phyloP scores from a whole-genome alignment of 352 stramenopile genomes.

The Paralagenidium karlingii region DNA sequence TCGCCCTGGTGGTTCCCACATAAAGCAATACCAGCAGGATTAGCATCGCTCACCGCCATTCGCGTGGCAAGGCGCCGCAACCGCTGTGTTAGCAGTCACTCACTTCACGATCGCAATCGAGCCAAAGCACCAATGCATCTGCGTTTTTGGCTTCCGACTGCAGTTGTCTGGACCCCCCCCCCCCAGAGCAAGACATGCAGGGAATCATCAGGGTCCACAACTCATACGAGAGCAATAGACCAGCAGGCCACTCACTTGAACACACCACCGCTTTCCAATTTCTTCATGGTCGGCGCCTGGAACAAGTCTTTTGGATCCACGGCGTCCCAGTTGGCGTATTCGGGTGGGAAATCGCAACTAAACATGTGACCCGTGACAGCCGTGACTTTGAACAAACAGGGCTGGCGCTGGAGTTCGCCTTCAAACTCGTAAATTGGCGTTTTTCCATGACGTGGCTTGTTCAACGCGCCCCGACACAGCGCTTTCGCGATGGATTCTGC shows the following conservation, averaged over 20 bases:
- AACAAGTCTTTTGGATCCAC: constrained; percentile 64
- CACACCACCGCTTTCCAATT: constrained; percentile 16
- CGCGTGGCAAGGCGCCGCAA: too few species aligned
- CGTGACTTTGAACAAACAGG: constrained; percentile 30
- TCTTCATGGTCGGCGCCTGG: constrained; percentile 46
- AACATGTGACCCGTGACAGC: constrained; percentile 73
- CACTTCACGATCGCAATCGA: constrained; percentile 85
- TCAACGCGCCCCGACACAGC: constrained; percentile 8
- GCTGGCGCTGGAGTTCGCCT: constrained; percentile 15
- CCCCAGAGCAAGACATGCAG: background rate
- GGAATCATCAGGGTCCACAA: too few species aligned
- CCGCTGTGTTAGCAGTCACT: too few species aligned
- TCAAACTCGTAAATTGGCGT: constrained; percentile 43
- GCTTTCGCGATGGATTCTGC: constrained; percentile 36
- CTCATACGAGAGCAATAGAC: too few species aligned
- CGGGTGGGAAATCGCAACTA: constrained; percentile 53
- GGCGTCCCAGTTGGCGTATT: constrained; percentile 66
- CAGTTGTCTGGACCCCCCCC: constrained; percentile 16
- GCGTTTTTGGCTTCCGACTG: constrained; percentile 22
- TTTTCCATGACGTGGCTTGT: constrained; percentile 15
- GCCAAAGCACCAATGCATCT: constrained; percentile 75
- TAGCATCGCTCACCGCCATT: background rate
- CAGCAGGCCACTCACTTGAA: constrained; percentile 1
- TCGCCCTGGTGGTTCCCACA: constrained; percentile 23
- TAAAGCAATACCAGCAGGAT: background rate